These are phyloP conservation scores for Myxozyma udenii DNA, from an alignment of 805 yeast species.

Conservation along the genomic window DNA sequence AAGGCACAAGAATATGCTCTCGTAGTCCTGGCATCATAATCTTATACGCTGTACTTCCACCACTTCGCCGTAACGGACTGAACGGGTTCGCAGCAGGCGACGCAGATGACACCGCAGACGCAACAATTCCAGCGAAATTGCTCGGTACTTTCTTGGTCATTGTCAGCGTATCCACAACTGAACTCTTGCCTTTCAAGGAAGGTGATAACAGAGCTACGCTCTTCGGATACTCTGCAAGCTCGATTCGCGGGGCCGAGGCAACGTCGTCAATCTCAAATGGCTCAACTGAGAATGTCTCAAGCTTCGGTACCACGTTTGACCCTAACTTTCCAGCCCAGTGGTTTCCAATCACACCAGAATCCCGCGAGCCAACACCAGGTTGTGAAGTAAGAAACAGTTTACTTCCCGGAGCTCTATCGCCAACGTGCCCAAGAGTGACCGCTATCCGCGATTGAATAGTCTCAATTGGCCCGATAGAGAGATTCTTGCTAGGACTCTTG, in stretches of 20 bases:
- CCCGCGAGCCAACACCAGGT: background rate
- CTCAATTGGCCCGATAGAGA: constrained; percentile 24
- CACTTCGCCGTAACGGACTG: constrained; percentile 22
- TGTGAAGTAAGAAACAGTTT: background rate
- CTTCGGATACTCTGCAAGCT: background rate
- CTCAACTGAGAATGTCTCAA: constrained; percentile 4
- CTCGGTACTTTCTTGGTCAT: constrained; percentile 12
- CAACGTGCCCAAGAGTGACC: constrained; percentile 17
- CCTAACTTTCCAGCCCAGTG: no score
- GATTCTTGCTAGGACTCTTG: constrained; percentile 15
- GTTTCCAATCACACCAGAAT: background rate
- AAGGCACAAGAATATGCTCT: constrained; percentile 14
- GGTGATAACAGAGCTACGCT: background rate
- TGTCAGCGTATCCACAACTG: constrained; percentile 5
- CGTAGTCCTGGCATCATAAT: constrained; percentile 26
- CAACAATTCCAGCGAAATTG: constrained; percentile 19
- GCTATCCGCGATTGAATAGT: constrained; percentile 28
- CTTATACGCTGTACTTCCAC: constrained; percentile 25
- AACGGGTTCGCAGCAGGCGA: constrained; percentile 29
- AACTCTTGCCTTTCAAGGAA: background rate
- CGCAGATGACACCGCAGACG: constrained; percentile 27
- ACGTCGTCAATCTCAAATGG: constrained; percentile 3
- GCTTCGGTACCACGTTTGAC: no score
- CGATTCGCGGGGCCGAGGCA: background rate
- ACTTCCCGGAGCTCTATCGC: background rate